Percentiles rank a stretch among this genome's conserved stretches.
phyloP scores from a whole-genome alignment of 2,329 filamentous ascomycete species.

The Paraconiothyrium sp. region DNA sequence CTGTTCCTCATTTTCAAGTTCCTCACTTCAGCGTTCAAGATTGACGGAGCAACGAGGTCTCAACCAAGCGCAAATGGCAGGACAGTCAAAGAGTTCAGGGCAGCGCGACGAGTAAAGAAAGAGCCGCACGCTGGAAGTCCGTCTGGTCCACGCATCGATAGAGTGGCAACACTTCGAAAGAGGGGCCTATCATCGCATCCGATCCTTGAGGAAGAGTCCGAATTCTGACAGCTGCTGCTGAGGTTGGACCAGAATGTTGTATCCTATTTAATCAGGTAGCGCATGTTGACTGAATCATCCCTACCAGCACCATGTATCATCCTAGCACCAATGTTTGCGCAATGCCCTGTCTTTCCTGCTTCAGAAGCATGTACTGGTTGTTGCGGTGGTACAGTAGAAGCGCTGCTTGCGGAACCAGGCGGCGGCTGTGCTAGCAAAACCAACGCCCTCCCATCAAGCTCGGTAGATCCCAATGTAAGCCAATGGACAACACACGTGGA shows the following conservation, averaged over 20 bases:
- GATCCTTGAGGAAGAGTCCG: slow-evolving; percentile 74
- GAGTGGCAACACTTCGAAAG: slow-evolving; percentile 36
- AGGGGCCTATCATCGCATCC: slow-evolving; percentile 69
- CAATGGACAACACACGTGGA: slow-evolving; percentile 46
- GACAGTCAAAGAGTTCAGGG: slow-evolving; percentile 42
- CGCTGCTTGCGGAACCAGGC: slow-evolving; percentile 17
- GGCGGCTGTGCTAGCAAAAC: slow-evolving; percentile 21
- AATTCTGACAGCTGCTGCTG: slow-evolving; percentile 45
- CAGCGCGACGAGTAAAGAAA: slow-evolving; percentile 38
- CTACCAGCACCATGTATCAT: not conserved
- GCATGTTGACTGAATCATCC: not conserved
- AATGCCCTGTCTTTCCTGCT: not conserved
- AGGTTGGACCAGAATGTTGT: not conserved
- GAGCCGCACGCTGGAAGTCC: slow-evolving; percentile 26
- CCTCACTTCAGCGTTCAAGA: slow-evolving; percentile 60
- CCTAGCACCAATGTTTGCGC: not conserved
- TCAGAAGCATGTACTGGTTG: not conserved
- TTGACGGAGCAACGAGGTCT: slow-evolving; percentile 45
- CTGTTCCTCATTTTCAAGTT: slow-evolving; percentile 67
- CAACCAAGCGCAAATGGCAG: slow-evolving; percentile 24
- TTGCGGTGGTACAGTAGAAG: slow-evolving; percentile 2
- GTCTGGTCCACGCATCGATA: slow-evolving; percentile 38
- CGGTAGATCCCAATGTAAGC: slow-evolving; percentile 42
- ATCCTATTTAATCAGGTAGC: not conserved
- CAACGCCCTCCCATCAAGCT: slow-evolving; percentile 27